Base-by-base conservation (phyloP, 352 stramenopile species). In the Albugo candida region DNA sequence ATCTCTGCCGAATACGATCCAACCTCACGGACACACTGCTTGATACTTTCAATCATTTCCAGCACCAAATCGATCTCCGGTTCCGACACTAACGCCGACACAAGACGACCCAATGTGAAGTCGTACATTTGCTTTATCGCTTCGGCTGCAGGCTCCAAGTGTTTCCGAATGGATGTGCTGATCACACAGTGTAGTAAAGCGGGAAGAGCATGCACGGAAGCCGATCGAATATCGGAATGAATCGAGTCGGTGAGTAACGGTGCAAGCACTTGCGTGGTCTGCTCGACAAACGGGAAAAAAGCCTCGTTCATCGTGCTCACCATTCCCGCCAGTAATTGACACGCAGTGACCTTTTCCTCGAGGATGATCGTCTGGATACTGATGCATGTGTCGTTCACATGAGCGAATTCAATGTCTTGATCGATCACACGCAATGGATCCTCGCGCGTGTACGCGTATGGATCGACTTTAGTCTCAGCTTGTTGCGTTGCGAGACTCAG, bases 21-120 rank as follows among this genome's bases (percentile, higher is more conserved):
- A 3, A 71, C 68, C 51, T 81, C 51, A 24, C 51, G 51, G 1
- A 91, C 58, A 21, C 70, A 85, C 13, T 64, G 63, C 35, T 71
- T 84, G 69, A 91, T 87, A 54, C 66, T 83, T 55, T 91, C 73
- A 68, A 91, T 86, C 51, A 91, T 85, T 49, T 45, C 83, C 51
- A 87, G 63, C 11, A 87, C 74, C 34, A 91, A 58, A 45, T 91
- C 74, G n/a, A 87, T 61, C 18, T 91, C 77, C 0, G 74, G 74
- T 57, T 91, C 77, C 4, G 74, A 84, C 10, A 71, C 81, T 38
- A 91, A 60, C 21, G 77, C 77, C 43, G 83, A 59, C 8, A 91
- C 65, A 24, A 91, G 54, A 1, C 77, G 68, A 34, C 77, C 77
- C 12, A 91, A 66, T 34, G 67, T 72, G 56, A 86, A 91, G 47